phyloP scores from a whole-genome alignment of 1,284 basidiomycete genomes.

The Nidula niveotomentosa region DNA sequence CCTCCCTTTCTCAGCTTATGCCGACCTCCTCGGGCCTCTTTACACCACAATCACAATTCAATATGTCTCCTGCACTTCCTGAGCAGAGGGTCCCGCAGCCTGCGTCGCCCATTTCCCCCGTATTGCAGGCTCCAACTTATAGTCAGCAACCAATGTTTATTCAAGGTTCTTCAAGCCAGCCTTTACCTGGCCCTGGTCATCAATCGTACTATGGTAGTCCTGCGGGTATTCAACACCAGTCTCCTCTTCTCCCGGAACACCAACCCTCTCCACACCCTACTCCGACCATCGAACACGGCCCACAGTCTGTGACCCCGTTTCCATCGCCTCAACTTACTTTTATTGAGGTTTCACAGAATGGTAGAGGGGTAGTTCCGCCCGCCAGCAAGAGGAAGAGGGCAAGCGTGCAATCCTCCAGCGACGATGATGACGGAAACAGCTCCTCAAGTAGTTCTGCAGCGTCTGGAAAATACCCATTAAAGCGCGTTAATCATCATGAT shows the following conservation, averaged over 20 bases:
- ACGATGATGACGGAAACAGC: slow-evolving; percentile 30
- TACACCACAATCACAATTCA: slow-evolving; percentile 27
- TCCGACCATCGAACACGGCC: slow-evolving; percentile 2
- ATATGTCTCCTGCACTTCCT: slow-evolving; percentile 18
- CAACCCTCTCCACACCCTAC: neutral
- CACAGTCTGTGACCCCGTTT: slow-evolving; percentile 27
- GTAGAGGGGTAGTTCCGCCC: neutral
- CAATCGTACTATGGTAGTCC: neutral
- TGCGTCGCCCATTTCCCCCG: slow-evolving; percentile 35
- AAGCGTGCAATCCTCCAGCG: slow-evolving; percentile 30
- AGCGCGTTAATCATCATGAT: slow-evolving; percentile 59
- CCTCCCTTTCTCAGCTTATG: neutral
- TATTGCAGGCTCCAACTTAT: slow-evolving; percentile 23
- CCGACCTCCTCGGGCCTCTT: slow-evolving; percentile 12
- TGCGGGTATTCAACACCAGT: neutral
- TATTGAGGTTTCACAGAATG: slow-evolving; percentile 15
- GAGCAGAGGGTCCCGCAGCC: slow-evolving; percentile 21
- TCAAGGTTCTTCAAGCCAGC: slow-evolving; percentile 37
- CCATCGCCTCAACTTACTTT: slow-evolving; percentile 29
- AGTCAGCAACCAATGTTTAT: slow-evolving; percentile 31
- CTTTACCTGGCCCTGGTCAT: slow-evolving; percentile 9
- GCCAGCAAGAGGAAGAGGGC: slow-evolving; percentile 3
- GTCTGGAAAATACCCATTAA: slow-evolving; percentile 30
- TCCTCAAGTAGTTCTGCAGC: slow-evolving; percentile 32
- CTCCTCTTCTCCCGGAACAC: neutral